These are phyloP conservation scores for Tetradesmus lagerheimii DNA, from an alignment of 139 green algal genomes.

Conservation along the genomic window DNA sequence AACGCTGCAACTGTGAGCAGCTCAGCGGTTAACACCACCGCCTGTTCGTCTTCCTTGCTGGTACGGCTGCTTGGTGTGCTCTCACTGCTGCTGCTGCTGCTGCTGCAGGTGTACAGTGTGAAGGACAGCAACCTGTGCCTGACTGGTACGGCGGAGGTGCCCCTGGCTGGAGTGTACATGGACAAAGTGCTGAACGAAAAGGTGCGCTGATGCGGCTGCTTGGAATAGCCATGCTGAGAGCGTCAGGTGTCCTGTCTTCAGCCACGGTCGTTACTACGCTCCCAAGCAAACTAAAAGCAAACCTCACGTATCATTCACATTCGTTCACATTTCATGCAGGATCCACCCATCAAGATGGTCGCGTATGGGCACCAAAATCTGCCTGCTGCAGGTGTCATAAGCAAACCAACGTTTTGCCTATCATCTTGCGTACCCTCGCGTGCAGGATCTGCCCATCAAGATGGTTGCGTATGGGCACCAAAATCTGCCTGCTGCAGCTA, in stretches of 20 bases:
- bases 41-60: no score
- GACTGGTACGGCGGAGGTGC: constrained; percentile 97
- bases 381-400: background rate
- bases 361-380: no score
- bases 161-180: constrained; percentile 92
- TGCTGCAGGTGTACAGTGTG: constrained; percentile 89
- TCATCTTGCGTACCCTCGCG: background rate
- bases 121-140: constrained; percentile 89
- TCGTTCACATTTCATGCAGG: no score
- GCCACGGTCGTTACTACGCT: no score
- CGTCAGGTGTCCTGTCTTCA: no score
- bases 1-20: no score
- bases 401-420: constrained; percentile 56
- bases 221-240: background rate
- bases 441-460: background rate
- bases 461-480: background rate
- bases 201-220: background rate
- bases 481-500: background rate
- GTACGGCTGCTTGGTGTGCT: no score
- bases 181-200: constrained; percentile 63
- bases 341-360: background rate
- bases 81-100: constrained; percentile 16
- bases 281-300: no score
- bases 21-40: no score
- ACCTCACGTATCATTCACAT: no score